Conservation (phyloP, 345 rosid genomes). For the Lepidium sativum region DNA sequence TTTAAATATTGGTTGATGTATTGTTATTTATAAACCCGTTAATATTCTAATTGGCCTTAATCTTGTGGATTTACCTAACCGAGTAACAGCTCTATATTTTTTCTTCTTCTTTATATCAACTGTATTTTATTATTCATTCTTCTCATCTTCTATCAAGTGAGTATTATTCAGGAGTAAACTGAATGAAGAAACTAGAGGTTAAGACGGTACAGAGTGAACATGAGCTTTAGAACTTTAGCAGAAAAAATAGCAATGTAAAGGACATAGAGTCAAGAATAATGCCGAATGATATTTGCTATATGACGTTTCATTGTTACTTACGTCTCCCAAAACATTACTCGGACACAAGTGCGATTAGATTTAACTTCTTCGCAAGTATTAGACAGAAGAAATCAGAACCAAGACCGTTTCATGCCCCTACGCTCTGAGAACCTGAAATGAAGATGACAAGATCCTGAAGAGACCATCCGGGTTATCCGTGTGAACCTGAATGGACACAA, state of each 20-base stretch:
- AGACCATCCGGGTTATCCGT: conserved; percentile 95
- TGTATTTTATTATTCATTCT: no score
- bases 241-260: not conserved
- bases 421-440: conserved; percentile 48
- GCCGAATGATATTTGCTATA: conserved; percentile 2
- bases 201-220: not conserved
- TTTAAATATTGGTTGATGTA: no score
- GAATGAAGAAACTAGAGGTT: not conserved
- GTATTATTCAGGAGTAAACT: not conserved
- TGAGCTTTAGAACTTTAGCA: conserved; percentile 10
- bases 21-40: no score
- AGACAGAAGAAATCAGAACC: no score
- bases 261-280: conserved; percentile 8
- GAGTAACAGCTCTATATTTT: no score
- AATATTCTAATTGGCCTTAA: no score
- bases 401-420: not conserved
- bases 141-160: no score
- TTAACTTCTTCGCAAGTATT: no score
- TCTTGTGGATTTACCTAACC: no score
- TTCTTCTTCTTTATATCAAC: no score
- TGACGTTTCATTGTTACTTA: conserved; percentile 4
- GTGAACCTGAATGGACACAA: conserved; percentile 48
- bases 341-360: not conserved
- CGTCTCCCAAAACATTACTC: not conserved
- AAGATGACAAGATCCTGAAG: conserved; percentile 74